Base-by-base conservation (phyloP, 2,329 filamentous ascomycete genomes). In the Fusarium secorum region DNA sequence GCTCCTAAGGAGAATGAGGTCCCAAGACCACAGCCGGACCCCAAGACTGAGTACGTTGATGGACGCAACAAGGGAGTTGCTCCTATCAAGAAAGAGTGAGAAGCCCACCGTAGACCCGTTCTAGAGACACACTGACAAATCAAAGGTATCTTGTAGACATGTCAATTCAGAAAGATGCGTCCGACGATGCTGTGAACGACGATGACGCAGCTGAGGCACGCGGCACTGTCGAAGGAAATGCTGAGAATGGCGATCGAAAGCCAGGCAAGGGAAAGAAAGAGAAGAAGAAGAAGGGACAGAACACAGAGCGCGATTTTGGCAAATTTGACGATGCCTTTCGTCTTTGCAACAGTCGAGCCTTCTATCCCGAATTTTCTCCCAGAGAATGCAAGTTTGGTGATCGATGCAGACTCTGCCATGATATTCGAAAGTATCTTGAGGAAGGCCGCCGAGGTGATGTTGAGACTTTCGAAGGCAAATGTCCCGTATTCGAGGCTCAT, bases 381-480 rank as follows among this genome's bases (percentile, higher is more conserved):
- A 85, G 86, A 69, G 83, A 89, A 30, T 98, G 96, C 81, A 87
- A 84, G 52, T 97, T 91, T 75, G 95, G 93, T 30, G 91, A 93
- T 35, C 89, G 88, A 68, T 99, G 96, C 84, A 93, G 90, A 72
- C 89, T 91, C 72, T 89, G 91, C 75, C 96, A 99, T 78, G 89
- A 98, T 76, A 83, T 99, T 48, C 90, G 96, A 69, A 91, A 90
- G 78, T 99, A 99, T 78, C 83, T 99, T 52, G 88, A 87, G 35
- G 89, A 96, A 61, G 92, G 94, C 67, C 95, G 95, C 72, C 89
- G 93, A 46, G 89, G 89, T 66, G 93, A 98, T 77, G 85, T 98
- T 41, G 86, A 87, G 9, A 93, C 92, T 0, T 91, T 97, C 75
- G 86, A 85, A 44, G 92, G 93, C 11, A 85, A 91, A 68, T 99